A percentile compares a stretch with the other conserved stretches of the same genome.
Conservation (phyloP, 176 grass and related monocot genomes). For the Puya raimondii region DNA sequence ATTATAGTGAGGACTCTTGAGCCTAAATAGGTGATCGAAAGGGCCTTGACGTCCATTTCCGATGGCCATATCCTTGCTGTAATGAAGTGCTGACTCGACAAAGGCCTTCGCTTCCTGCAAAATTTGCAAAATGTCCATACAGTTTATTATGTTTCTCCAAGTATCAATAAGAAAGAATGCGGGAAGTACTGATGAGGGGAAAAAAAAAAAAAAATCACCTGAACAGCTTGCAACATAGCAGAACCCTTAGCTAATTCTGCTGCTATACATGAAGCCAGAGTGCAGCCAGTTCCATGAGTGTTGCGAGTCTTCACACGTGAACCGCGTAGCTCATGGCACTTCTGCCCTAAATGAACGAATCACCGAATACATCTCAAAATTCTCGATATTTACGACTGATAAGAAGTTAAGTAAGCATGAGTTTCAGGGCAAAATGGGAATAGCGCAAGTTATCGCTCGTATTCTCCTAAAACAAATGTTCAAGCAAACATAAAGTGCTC, state of each 20-base stretch:
- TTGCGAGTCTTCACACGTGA: conserved; percentile 59
- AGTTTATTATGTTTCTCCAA: background rate
- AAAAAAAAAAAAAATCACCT: conserved; percentile 26
- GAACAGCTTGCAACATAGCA: conserved; percentile 64
- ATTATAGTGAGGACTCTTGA: conserved; percentile 35
- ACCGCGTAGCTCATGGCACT: conserved; percentile 58
- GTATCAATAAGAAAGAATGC: background rate
- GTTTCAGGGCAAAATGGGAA: no score
- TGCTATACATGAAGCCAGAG: conserved; percentile 85
- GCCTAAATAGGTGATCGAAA: conserved; percentile 75
- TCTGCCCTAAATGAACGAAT: conserved; percentile 50
- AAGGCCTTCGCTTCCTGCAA: conserved; percentile 71
- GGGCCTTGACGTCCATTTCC: conserved; percentile 88
- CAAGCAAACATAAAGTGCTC: no score
- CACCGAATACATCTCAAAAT: background rate
- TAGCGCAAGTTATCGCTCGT: no score
- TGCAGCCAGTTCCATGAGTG: conserved; percentile 96
- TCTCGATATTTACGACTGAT: conserved; percentile 1
- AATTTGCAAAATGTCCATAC: conserved; percentile 14
- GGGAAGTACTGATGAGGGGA: background rate
- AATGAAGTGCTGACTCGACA: conserved; percentile 65
- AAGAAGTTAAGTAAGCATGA: background rate
- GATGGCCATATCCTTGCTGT: conserved; percentile 66
- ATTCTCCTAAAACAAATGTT: no score
- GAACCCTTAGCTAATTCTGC: conserved; percentile 86